phyloP scores from a whole-genome alignment of 495 filamentous ascomycete species.

The Aspergillus avenaceus region DNA sequence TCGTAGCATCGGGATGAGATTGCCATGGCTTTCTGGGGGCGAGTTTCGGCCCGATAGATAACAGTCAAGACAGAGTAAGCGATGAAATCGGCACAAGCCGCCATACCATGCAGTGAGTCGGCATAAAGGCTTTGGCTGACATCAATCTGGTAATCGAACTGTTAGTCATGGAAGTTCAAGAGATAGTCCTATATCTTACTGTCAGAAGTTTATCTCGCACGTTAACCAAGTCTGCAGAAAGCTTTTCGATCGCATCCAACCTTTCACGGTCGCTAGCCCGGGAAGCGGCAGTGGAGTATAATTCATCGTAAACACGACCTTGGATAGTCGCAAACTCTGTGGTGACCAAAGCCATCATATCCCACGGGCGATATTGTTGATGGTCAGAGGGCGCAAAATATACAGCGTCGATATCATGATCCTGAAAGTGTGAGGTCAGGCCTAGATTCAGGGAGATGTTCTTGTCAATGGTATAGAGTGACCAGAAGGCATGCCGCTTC shows the following conservation, averaged over 20 bases:
- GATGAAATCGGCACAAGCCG: conserved; percentile 26
- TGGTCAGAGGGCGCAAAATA: conserved; percentile 9
- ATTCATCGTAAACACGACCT: conserved; percentile 20
- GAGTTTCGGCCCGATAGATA: conserved; percentile 24
- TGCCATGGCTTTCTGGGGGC: conserved; percentile 18
- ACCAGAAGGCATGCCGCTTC: conserved; percentile 25
- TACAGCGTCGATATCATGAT: conserved; percentile 23
- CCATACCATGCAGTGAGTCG: conserved; percentile 26
- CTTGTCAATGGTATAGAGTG: conserved; percentile 24
- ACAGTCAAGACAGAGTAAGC: conserved; percentile 24
- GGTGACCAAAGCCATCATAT: conserved; percentile 18
- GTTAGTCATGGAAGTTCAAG: neutral
- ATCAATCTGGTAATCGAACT: conserved; percentile 13
- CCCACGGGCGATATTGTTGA: neutral
- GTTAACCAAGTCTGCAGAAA: conserved; percentile 17
- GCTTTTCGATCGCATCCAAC: conserved; percentile 6
- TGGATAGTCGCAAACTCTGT: conserved; percentile 21
- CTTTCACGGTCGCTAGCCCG: conserved; percentile 9
- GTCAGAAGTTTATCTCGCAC: conserved; percentile 18
- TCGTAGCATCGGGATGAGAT: conserved; percentile 22
- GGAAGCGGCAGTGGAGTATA: conserved; percentile 16
- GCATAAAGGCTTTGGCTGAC: conserved; percentile 21
- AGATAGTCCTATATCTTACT: conserved; percentile 13
- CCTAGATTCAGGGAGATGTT: conserved; percentile 24
- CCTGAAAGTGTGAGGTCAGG: conserved; percentile 24